Base-by-base conservation (phyloP, 805 yeast species). In the Candida takata region DNA sequence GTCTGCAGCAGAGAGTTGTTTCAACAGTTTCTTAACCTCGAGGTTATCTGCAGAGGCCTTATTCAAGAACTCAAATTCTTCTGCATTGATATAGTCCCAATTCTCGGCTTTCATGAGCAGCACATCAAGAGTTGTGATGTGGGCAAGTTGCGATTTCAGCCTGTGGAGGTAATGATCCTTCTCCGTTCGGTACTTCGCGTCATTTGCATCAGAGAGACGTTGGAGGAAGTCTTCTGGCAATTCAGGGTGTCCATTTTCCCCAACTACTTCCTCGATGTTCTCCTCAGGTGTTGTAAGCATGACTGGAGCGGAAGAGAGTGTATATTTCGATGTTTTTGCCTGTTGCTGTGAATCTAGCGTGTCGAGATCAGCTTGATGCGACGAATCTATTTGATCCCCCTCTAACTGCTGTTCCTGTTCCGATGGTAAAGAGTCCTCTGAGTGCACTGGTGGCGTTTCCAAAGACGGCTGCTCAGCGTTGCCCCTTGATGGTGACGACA, bases 11-110 rank as follows among this genome's bases (percentile, higher is more conserved):
- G 55, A 48, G 8, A 54, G 35, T 29, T 51, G 56, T 31, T 54
- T 54, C 31, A 52, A 23, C 18, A 54, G 40, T 35, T 48, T 54
- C 43, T 52, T 54, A 12, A 54, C 43, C 15, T 52, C 54, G 6
- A 44, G 38, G 17, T 41, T 51, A 21, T 54, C 58, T 8, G 38
- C 32, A 12, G 57, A 50, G 3, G 57, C 42, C 33, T 37, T 46
- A 31, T 48, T 46, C 15, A 54, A 31, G 35, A 52, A 49, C 10
- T 49, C 51, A 24, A 48, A 42, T 40, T 54, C 51, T 31, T 51
- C 55, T 6, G 41, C 36, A 34, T 52, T 54, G 13, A 54, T 25
- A 12, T 38, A 45, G 23, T 54, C 54, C 57, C 56, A 52, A 25
- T 47, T 46, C 23, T 48, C 54, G 9, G 54, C 41, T 24, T 48